Conservation (phyloP, 345 rosid species). For the Stellera chamaejasme region DNA sequence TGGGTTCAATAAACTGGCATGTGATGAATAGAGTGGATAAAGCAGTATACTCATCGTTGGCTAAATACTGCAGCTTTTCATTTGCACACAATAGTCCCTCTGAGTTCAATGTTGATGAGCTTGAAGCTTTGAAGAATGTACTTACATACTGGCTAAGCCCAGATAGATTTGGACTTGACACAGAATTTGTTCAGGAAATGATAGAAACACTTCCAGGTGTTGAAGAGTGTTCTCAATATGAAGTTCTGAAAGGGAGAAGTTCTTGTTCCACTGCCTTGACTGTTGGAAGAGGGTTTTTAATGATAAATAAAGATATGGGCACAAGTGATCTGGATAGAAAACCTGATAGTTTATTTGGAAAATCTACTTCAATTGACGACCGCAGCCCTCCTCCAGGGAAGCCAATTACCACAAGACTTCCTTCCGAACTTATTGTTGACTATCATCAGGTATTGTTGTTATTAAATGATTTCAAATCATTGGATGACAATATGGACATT, state of each 20-base stretch:
- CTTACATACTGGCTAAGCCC: conserved; percentile 69
- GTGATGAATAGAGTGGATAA: conserved; percentile 29
- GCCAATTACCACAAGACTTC: conserved; percentile 55
- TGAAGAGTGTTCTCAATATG: conserved; percentile 58
- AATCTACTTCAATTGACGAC: conserved; percentile 37
- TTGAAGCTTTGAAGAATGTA: conserved; percentile 29
- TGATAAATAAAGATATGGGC: conserved; percentile 38
- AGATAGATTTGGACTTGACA: conserved; percentile 89
- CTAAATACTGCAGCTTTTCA: conserved; percentile 59
- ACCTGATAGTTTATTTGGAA: conserved; percentile 29
- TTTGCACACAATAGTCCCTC: conserved; percentile 21
- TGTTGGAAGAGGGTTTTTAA: conserved; percentile 56
- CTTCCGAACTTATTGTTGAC: conserved; percentile 77
- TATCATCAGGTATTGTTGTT: conserved; percentile 63
- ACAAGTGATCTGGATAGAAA: conserved; percentile 24
- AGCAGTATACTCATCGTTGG: conserved; percentile 25
- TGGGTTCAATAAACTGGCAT: conserved; percentile 27
- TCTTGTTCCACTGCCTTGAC: conserved; percentile 34
- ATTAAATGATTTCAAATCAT: not conserved
- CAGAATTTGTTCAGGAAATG: conserved; percentile 85
- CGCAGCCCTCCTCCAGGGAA: conserved; percentile 60
- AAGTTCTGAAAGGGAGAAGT: conserved; percentile 46
- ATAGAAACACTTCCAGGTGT: conserved; percentile 74
- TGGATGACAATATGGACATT: conserved; percentile 8
- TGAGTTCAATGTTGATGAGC: conserved; percentile 33